phyloP scores from a whole-genome alignment of 495 filamentous ascomycete genomes.

The Penicillium fimorum region DNA sequence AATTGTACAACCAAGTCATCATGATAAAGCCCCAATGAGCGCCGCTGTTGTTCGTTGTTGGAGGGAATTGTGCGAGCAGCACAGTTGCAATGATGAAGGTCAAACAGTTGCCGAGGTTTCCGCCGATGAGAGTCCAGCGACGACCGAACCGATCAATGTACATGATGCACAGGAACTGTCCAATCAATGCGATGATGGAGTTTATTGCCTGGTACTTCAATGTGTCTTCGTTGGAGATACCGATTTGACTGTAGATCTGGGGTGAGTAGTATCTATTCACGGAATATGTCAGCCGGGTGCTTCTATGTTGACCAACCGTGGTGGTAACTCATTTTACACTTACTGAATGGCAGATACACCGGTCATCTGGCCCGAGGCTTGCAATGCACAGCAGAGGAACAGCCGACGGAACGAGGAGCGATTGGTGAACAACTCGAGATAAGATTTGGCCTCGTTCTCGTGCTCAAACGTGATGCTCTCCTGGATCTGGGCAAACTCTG shows the following conservation, averaged over 20 bases:
- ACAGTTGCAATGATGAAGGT: constrained; percentile 52
- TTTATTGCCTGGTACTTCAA: constrained; percentile 72
- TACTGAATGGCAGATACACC: constrained; percentile 69
- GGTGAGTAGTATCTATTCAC: constrained; percentile 59
- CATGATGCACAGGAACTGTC: constrained; percentile 64
- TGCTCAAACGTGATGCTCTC: constrained; percentile 44
- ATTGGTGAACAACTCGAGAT: constrained; percentile 62
- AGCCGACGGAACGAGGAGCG: constrained; percentile 65
- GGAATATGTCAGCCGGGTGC: neutral
- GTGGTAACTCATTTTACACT: constrained; percentile 1
- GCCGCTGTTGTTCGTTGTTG: constrained; percentile 46
- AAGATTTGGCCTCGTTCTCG: constrained; percentile 68
- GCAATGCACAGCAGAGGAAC: constrained; percentile 64
- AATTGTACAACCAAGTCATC: constrained; percentile 69
- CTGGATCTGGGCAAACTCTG: constrained; percentile 43
- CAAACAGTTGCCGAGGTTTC: constrained; percentile 63
- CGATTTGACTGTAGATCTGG: constrained; percentile 65
- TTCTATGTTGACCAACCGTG: neutral
- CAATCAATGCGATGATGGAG: constrained; percentile 63
- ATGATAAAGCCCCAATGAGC: constrained; percentile 75
- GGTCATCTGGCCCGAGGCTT: constrained; percentile 71
- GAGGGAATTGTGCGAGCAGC: constrained; percentile 57
- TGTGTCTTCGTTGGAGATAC: constrained; percentile 60
- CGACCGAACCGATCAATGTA: constrained; percentile 66
- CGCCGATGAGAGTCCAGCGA: constrained; percentile 61